Evolutionary conservation across 257 asterid species (phyloP).

Genomic region (Rubia yunnanensis): DNA sequence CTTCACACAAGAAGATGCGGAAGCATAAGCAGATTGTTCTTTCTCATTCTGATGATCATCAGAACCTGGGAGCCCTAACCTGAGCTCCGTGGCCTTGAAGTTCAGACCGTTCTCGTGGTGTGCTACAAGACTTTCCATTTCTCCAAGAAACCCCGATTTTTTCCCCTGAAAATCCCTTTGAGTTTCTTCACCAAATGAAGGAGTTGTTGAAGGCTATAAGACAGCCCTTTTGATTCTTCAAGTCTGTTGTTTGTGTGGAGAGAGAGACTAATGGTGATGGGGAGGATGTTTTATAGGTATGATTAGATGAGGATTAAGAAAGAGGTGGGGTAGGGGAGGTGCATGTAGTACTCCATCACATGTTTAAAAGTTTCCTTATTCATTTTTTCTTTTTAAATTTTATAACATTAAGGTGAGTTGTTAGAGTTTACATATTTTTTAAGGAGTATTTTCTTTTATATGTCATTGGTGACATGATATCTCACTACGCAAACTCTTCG

Average conservation of each 20-base stretch:
- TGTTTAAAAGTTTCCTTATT: no score
- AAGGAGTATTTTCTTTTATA: no score
- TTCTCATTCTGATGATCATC: constrained; percentile 27
- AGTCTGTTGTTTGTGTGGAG: background rate
- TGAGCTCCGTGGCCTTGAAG: constrained; percentile 75
- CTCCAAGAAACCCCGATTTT: constrained; percentile 1
- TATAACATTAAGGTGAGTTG: no score
- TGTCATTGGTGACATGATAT: no score
- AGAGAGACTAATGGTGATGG: background rate
- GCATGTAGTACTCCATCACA: background rate
- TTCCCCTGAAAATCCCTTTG: background rate
- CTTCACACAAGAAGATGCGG: constrained; percentile 21
- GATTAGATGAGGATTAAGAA: constrained; percentile 1
- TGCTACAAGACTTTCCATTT: constrained; percentile 26
- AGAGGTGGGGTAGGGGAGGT: background rate
- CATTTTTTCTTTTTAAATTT: no score
- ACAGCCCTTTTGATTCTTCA: background rate
- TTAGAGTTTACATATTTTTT: no score
- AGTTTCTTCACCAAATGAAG: background rate
- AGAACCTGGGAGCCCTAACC: constrained; percentile 68
- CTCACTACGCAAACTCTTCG: no score
- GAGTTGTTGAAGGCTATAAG: background rate
- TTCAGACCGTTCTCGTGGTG: constrained; percentile 32
- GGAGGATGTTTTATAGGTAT: constrained; percentile 18
- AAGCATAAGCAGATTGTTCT: constrained; percentile 9